Evolutionary conservation across 768 basidiomycete genomes (phyloP).

Genomic region (Exsudoporus frostii): DNA sequence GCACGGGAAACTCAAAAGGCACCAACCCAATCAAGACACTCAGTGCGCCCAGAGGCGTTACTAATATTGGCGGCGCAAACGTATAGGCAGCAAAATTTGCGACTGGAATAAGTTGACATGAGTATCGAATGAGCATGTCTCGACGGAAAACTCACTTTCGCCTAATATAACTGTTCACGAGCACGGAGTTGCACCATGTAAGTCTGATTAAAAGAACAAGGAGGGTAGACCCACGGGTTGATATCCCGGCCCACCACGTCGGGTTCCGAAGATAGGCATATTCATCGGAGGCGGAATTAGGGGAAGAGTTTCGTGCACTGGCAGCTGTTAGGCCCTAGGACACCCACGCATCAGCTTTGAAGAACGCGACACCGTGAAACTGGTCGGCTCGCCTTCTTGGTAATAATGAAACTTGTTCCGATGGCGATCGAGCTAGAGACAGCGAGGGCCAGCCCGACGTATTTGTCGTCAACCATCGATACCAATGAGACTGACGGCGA

Average conservation of each 20-base stretch:
- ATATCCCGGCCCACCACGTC: conserved; percentile 97
- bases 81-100: conserved; percentile 96
- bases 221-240: conserved; percentile 63
- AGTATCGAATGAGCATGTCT: background rate
- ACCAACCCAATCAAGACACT: conserved; percentile 94
- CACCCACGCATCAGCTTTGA: conserved; percentile 6
- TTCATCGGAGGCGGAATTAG: conserved; percentile 70
- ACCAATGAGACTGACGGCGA: background rate
- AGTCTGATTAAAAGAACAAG: conserved; percentile 1
- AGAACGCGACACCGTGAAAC: background rate
- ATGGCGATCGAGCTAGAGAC: conserved; percentile 82
- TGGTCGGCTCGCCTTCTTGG: conserved; percentile 77
- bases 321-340: conserved; percentile 87
- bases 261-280: conserved; percentile 85
- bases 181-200: conserved; percentile 1
- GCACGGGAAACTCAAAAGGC: background rate
- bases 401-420: conserved; percentile 96
- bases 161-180: conserved; percentile 79
- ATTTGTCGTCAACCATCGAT: conserved; percentile 86
- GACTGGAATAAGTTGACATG: conserved; percentile 37
- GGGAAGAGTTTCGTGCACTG: conserved; percentile 50
- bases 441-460: conserved; percentile 89
- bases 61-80: conserved; percentile 95
- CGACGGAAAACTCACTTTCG: conserved; percentile 59
- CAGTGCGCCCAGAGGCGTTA: conserved; percentile 96